phyloP scores from a whole-genome alignment of 140 eudicot genomes.

The Stevia rebaudiana region DNA sequence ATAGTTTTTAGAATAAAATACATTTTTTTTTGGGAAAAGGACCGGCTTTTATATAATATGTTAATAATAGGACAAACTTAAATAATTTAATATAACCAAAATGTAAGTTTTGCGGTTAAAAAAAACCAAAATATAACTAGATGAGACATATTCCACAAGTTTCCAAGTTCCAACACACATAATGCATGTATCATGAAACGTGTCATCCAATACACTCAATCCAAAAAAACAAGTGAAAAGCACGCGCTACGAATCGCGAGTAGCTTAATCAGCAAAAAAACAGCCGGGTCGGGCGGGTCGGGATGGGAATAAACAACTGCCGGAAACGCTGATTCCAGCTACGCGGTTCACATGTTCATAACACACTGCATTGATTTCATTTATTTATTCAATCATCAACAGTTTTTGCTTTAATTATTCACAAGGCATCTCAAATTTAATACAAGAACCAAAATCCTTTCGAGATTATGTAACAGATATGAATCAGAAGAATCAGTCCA shows the following conservation, averaged over 20 bases:
- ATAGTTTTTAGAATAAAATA: not conserved
- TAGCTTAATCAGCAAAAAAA: constrained; percentile 13
- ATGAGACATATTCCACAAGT: constrained; percentile 2
- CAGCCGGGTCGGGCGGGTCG: constrained; percentile 22
- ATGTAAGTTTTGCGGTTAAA: too few species aligned
- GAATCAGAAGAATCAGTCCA: constrained; percentile 10
- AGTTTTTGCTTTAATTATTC: not conserved
- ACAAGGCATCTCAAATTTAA: not conserved
- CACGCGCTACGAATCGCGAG: constrained; percentile 25
- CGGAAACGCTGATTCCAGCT: constrained; percentile 30
- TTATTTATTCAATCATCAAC: not conserved
- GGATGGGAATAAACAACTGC: constrained; percentile 8
- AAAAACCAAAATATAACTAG: too few species aligned
- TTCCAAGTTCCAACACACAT: constrained; percentile 10
- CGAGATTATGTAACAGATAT: constrained; percentile 6
- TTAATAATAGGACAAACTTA: too few species aligned
- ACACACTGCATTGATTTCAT: constrained; percentile 19
- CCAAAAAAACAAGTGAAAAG: not conserved
- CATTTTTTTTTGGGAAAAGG: too few species aligned
- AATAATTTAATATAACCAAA: too few species aligned
- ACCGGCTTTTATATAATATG: too few species aligned
- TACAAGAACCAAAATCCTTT: not conserved
- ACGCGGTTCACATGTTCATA: constrained; percentile 24
- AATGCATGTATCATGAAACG: constrained; percentile 22
- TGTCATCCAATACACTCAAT: constrained; percentile 24